These are phyloP conservation scores for Colletotrichum nymphaeae DNA, from an alignment of 2,329 filamentous ascomycete genomes.

Conservation along the genomic window DNA sequence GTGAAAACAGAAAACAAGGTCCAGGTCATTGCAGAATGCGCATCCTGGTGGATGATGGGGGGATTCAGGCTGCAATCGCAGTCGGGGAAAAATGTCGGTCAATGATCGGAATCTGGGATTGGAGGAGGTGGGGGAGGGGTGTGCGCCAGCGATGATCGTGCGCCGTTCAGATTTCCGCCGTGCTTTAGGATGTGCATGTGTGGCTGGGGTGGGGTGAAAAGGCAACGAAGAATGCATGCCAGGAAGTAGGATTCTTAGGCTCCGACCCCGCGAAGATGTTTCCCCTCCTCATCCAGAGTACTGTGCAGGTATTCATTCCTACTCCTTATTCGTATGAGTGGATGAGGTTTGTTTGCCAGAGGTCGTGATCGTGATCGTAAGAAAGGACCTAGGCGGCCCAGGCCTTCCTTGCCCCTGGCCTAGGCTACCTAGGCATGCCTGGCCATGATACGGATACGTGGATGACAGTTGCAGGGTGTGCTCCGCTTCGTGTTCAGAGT, in stretches of 20 bases:
- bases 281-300: not conserved
- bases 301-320: too few relatives aligned
- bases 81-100: slow-evolving; percentile 17
- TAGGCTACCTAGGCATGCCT: not conserved
- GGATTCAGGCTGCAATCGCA: not conserved
- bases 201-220: slow-evolving; percentile 7
- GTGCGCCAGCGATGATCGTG: slow-evolving; percentile 2
- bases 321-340: not conserved
- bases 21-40: not conserved
- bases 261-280: slow-evolving; percentile 13
- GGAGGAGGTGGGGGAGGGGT: not conserved
- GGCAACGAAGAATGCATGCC: not conserved
- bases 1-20: not conserved
- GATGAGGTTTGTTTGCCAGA: not conserved
- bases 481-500: not conserved
- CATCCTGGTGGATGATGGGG: not conserved
- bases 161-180: slow-evolving; percentile 2
- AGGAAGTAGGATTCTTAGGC: slow-evolving; percentile 35
- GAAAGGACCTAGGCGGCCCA: not conserved
- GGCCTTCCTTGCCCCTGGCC: not conserved
- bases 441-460: not conserved
- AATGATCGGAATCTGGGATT: not conserved
- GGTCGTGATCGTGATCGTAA: not conserved
- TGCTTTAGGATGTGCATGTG: slow-evolving; percentile 18
- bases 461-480: not conserved